phyloP scores from a whole-genome alignment of 2,329 filamentous ascomycete species.

The Alternaria arborescens region DNA sequence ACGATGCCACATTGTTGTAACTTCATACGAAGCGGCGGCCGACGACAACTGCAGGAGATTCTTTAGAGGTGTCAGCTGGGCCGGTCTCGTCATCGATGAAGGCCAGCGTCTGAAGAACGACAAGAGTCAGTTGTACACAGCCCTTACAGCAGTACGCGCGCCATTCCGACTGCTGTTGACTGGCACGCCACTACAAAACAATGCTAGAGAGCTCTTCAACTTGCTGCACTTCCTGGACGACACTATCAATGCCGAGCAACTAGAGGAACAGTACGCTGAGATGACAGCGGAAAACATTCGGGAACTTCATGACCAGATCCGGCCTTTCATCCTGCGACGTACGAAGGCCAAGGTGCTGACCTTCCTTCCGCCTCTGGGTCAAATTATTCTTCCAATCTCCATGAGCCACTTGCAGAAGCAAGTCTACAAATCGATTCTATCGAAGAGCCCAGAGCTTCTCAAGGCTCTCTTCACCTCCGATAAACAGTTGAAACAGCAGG shows the following conservation, averaged over 20 bases:
- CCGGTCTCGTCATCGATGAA: constrained; percentile 90
- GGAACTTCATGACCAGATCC: constrained; percentile 82
- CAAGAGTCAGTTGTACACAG: constrained; percentile 79
- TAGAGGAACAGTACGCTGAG: constrained; percentile 80
- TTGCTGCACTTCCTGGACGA: constrained; percentile 93
- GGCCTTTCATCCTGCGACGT: constrained; percentile 74
- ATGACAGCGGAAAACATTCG: constrained; percentile 83
- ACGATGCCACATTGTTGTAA: constrained; percentile 89
- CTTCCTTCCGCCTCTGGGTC: constrained; percentile 90
- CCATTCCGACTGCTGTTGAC: constrained; percentile 88
- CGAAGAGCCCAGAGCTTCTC: constrained; percentile 89
- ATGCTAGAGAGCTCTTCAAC: constrained; percentile 93
- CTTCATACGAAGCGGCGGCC: constrained; percentile 89
- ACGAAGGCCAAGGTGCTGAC: constrained; percentile 92
- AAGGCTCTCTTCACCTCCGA: constrained; percentile 80
- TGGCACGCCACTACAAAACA: constrained; percentile 92
- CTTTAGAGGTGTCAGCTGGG: constrained; percentile 80
- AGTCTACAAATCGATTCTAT: constrained; percentile 90
- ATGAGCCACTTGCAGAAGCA: constrained; percentile 95
- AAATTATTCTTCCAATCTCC: constrained; percentile 94
- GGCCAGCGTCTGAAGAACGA: constrained; percentile 96
- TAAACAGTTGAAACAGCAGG: constrained; percentile 67
- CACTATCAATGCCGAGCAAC: constrained; percentile 70
- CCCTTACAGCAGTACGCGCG: constrained; percentile 75
- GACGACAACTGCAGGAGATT: constrained; percentile 72